Conservation (phyloP, 2,329 filamentous ascomycete species). For the Plenodomus tracheiphilus region DNA sequence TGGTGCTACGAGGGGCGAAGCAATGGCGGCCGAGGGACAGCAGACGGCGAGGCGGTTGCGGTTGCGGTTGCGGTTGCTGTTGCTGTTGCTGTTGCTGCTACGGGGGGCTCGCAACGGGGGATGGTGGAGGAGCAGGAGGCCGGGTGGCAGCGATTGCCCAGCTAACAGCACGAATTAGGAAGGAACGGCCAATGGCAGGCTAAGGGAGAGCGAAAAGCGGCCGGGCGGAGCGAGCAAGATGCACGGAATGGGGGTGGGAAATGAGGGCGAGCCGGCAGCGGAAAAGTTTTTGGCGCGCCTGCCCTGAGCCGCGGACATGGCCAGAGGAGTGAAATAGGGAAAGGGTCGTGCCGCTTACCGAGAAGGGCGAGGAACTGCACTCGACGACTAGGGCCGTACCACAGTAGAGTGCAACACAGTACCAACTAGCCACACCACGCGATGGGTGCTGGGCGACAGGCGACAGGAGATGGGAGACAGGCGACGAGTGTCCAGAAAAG, state of each 20-base stretch:
- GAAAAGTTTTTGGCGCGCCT: slow-evolving; percentile 42
- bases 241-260: slow-evolving; percentile 31
- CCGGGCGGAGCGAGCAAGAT: slow-evolving; percentile 17
- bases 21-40: slow-evolving; percentile 9
- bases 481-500: no score
- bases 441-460: no score
- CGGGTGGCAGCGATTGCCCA: slow-evolving; percentile 16
- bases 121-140: slow-evolving; percentile 12
- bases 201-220: slow-evolving; percentile 13
- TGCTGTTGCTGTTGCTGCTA: no score
- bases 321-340: slow-evolving; percentile 4
- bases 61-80: neutral
- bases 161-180: slow-evolving; percentile 18
- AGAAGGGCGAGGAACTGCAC: slow-evolving; percentile 18
- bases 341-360: slow-evolving; percentile 37
- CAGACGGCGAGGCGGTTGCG: neutral
- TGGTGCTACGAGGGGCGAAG: slow-evolving; percentile 35
- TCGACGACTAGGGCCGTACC: no score
- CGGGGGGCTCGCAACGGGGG: slow-evolving; percentile 17
- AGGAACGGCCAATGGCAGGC: slow-evolving; percentile 21
- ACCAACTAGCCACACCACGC: no score
- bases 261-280: slow-evolving; percentile 30
- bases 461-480: no score
- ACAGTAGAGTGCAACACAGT: no score
- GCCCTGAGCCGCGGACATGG: slow-evolving; percentile 29